Percentiles rank a stretch among this genome's conserved stretches.
phyloP scores from a whole-genome alignment of 2,329 filamentous ascomycete genomes.

The Plenodomus biglobosus region DNA sequence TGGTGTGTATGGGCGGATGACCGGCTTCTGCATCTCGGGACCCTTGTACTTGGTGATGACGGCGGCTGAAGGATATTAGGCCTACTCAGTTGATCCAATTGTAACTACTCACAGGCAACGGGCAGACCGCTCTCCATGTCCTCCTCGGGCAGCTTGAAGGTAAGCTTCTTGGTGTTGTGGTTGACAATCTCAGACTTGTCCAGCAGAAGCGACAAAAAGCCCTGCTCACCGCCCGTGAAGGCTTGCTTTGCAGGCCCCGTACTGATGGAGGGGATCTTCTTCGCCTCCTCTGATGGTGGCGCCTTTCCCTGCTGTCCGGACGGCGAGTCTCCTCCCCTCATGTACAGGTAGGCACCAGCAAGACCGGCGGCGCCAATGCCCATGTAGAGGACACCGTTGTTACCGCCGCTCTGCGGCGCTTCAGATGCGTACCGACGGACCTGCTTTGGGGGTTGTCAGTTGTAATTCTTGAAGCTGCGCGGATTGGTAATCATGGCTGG shows the following conservation, averaged over 20 bases:
- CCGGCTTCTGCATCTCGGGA: slow-evolving; percentile 78
- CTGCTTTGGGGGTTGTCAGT: slow-evolving; percentile 52
- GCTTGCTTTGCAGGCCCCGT: slow-evolving; percentile 51
- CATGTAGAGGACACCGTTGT: slow-evolving; percentile 55
- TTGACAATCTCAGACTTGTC: slow-evolving; percentile 77
- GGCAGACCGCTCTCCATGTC: slow-evolving; percentile 81
- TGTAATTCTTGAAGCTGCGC: slow-evolving; percentile 3
- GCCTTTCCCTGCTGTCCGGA: slow-evolving; percentile 27
- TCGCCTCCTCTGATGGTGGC: slow-evolving; percentile 38
- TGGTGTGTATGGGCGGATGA: slow-evolving; percentile 91
- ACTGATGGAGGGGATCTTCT: slow-evolving; percentile 45
- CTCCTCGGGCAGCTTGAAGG: slow-evolving; percentile 81
- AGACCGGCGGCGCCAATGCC: slow-evolving; percentile 61
- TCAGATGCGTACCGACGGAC: slow-evolving; percentile 73
- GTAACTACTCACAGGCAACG: slow-evolving; percentile 64
- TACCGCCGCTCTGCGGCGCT: slow-evolving; percentile 55
- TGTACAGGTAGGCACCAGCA: slow-evolving; percentile 58
- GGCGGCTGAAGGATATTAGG: slow-evolving; percentile 55
- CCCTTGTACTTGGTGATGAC: slow-evolving; percentile 91
- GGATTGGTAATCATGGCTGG: slow-evolving; percentile 19
- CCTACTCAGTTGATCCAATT: too few relatives aligned
- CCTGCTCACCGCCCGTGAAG: slow-evolving; percentile 85
- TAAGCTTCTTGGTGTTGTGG: slow-evolving; percentile 92
- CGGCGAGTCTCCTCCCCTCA: slow-evolving; percentile 35
- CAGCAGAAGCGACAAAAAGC: slow-evolving; percentile 80